Evolutionary conservation across 2,329 filamentous ascomycete species (phyloP).

Genomic region (Cladorrhinum sp.): DNA sequence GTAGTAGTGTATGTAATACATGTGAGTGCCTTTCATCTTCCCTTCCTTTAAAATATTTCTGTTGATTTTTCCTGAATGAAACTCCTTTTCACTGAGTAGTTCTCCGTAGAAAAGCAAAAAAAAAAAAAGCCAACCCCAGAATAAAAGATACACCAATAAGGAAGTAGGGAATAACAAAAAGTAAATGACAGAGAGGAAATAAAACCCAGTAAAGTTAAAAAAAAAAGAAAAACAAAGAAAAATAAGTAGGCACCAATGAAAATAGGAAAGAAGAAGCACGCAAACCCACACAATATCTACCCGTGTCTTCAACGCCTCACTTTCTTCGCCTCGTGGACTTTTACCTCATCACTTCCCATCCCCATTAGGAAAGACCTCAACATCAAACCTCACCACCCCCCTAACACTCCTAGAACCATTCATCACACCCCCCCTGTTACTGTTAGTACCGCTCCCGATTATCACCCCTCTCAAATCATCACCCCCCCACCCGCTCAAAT

Average conservation of each 20-base stretch:
- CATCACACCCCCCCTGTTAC: constrained; percentile 6
- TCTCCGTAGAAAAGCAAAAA: not conserved
- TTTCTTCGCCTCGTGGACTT: not conserved
- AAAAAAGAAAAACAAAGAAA: not conserved
- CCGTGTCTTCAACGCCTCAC: not conserved
- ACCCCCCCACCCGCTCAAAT: constrained; percentile 30
- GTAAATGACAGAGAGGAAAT: not conserved
- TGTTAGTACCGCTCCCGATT: no score
- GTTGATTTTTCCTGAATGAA: no score
- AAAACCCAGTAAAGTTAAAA: not conserved
- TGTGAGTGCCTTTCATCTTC: no score
- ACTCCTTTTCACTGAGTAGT: not conserved
- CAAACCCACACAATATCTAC: not conserved
- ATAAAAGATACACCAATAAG: not conserved
- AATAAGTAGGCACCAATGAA: not conserved
- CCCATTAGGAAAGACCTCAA: constrained; percentile 9
- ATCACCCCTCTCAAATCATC: constrained; percentile 33
- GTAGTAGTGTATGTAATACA: no score
- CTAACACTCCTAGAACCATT: no score
- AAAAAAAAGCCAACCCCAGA: not conserved
- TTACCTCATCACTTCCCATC: not conserved
- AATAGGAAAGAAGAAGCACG: not conserved
- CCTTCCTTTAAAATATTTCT: no score
- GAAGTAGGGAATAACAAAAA: not conserved
- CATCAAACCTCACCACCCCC: constrained; percentile 16